Percentiles rank a stretch among this genome's conserved stretches.
Conservation (phyloP, 495 filamentous ascomycete species). For the Aspergillus hancockii region DNA sequence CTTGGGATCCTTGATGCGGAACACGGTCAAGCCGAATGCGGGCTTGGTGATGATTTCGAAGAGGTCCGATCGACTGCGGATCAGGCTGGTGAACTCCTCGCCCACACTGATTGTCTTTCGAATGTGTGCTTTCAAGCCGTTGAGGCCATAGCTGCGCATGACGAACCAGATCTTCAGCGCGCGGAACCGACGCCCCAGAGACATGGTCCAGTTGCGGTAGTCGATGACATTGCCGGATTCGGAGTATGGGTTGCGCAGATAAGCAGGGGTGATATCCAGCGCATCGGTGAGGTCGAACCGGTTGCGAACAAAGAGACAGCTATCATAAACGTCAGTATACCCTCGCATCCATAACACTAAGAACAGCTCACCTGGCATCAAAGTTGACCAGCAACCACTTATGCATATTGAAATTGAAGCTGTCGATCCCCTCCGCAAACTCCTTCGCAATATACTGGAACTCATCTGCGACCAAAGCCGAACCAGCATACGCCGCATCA, state of each 20-base stretch:
- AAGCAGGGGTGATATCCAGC: conserved; percentile 79
- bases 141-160: conserved; percentile 79
- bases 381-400: conserved; percentile 98
- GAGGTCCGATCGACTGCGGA: conserved; percentile 64
- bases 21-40: conserved; percentile 78
- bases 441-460: conserved; percentile 67
- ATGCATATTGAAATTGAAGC: conserved; percentile 95
- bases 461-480: conserved; percentile 78
- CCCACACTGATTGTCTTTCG: conserved; percentile 66
- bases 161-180: conserved; percentile 98
- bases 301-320: conserved; percentile 75
- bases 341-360: no score
- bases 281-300: conserved; percentile 74
- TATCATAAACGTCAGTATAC: conserved; percentile 23
- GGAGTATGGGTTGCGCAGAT: conserved; percentile 77
- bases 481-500: conserved; percentile 94
- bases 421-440: conserved; percentile 69
- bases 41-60: conserved; percentile 78
- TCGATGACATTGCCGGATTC: conserved; percentile 88
- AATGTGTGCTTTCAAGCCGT: conserved; percentile 75
- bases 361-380: conserved; percentile 63
- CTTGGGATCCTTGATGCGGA: conserved; percentile 50
- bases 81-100: conserved; percentile 62
- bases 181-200: conserved; percentile 88
- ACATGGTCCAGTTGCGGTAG: conserved; percentile 98